Evolutionary conservation across 257 asterid genomes (phyloP).

Genomic region (Solanum neorickii): DNA sequence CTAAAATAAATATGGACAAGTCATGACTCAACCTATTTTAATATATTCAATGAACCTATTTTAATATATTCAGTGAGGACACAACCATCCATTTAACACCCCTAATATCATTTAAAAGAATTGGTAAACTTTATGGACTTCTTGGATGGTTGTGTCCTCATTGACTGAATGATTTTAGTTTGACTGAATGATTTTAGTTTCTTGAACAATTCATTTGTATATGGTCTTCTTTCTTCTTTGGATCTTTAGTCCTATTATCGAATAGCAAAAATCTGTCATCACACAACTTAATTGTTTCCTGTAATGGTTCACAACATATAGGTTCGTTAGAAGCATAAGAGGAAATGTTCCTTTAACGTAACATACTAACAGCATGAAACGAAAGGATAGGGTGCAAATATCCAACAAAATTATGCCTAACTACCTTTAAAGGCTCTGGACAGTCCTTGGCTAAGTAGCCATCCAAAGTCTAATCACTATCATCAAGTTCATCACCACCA

Average conservation of each 20-base stretch:
- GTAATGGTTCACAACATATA: not conserved
- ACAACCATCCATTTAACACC: no score
- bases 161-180: no score
- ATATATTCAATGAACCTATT: no score
- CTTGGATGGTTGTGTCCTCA: no score
- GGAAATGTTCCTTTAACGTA: not conserved
- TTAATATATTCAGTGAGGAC: no score
- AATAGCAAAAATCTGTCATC: constrained; percentile 50
- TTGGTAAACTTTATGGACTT: no score
- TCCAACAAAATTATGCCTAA: not conserved
- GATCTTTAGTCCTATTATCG: constrained; percentile 48
- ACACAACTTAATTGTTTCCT: constrained; percentile 42
- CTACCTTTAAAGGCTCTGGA: constrained; percentile 44
- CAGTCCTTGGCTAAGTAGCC: constrained; percentile 32
- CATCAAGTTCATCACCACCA: constrained; percentile 75
- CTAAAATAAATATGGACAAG: no score
- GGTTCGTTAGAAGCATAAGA: not conserved
- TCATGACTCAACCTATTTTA: no score
- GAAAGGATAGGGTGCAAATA: no score
- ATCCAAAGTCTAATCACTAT: constrained; percentile 30
- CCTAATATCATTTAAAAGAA: no score
- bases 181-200: no score
- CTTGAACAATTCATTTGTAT: constrained; percentile 31
- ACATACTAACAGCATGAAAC: no score
- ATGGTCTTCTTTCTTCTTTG: constrained; percentile 16